Evolutionary conservation across 192 early-diverging fungal species (phyloP).

Genomic region (Tieghemiomyces parasiticus): DNA sequence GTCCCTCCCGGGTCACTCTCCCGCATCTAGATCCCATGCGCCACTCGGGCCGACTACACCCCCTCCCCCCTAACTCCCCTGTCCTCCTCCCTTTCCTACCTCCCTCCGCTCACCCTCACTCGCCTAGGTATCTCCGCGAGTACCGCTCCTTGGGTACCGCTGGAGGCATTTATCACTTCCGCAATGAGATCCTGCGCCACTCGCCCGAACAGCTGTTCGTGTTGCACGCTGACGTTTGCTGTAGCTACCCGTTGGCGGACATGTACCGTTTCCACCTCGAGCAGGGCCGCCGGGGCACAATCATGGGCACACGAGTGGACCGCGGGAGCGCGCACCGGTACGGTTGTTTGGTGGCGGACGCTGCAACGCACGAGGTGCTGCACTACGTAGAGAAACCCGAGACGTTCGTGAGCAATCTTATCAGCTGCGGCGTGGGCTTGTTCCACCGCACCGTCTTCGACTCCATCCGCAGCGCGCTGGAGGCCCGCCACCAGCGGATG

Average conservation of each 20-base stretch:
- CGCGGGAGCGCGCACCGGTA: conserved; percentile 68
- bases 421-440: conserved; percentile 90
- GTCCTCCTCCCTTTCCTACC: too few relatives aligned
- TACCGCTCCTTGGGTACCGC: conserved; percentile 94
- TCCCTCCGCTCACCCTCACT: background rate
- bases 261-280: conserved; percentile 75
- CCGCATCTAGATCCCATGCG: too few relatives aligned
- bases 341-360: conserved; percentile 85
- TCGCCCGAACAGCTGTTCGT: conserved; percentile 88
- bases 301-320: conserved; percentile 80
- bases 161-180: conserved; percentile 96
- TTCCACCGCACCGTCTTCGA: conserved; percentile 80
- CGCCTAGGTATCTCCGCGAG: conserved; percentile 82
- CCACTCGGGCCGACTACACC: too few relatives aligned
- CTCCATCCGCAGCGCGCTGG: conserved; percentile 66
- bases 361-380: conserved; percentile 75
- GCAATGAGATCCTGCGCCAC: conserved; percentile 89
- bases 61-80: too few relatives aligned
- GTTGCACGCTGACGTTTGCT: conserved; percentile 93
- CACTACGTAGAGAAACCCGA: conserved; percentile 99
- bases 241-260: conserved; percentile 77
- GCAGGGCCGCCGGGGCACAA: conserved; percentile 70
- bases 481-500: conserved; percentile 36
- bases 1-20: too few relatives aligned
- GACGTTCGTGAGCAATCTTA: conserved; percentile 84